Evolutionary conservation across 805 yeast species (phyloP).

Genomic region (Candida insectorum): DNA sequence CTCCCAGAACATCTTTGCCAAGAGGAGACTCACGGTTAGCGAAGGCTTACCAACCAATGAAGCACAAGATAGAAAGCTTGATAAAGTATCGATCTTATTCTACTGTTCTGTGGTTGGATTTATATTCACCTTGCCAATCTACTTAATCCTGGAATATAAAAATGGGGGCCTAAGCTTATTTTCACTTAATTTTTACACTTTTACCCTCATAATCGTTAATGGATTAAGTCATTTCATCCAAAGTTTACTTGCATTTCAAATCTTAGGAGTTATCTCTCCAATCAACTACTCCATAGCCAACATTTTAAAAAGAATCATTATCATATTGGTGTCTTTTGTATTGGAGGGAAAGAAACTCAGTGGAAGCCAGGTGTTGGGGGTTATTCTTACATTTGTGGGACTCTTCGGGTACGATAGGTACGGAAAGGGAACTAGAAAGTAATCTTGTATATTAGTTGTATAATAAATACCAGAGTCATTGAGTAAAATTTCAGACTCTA

Average conservation of each 20-base stretch:
- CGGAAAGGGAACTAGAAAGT: slow-evolving; percentile 27
- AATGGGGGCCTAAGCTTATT: slow-evolving; percentile 23
- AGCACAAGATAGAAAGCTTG: slow-evolving; percentile 43
- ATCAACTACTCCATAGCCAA: slow-evolving; percentile 79
- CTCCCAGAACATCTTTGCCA: slow-evolving; percentile 77
- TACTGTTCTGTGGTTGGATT: slow-evolving; percentile 74
- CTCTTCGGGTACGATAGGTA: slow-evolving; percentile 41
- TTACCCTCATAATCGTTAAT: slow-evolving; percentile 49
- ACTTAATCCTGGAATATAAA: slow-evolving; percentile 51
- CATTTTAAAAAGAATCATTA: slow-evolving; percentile 69
- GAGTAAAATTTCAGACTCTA: slow-evolving; percentile 2
- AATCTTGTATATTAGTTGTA: no score
- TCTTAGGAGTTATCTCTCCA: slow-evolving; percentile 69
- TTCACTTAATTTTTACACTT: slow-evolving; percentile 28
- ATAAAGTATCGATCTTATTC: slow-evolving; percentile 66
- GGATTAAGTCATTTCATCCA: slow-evolving; percentile 71
- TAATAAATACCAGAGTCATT: background rate
- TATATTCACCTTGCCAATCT: slow-evolving; percentile 62
- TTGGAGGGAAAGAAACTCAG: slow-evolving; percentile 49
- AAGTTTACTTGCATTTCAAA: slow-evolving; percentile 71
- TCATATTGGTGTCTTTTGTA: slow-evolving; percentile 61
- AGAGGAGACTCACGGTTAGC: slow-evolving; percentile 57
- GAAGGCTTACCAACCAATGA: slow-evolving; percentile 18
- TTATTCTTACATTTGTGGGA: slow-evolving; percentile 35
- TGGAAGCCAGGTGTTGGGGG: slow-evolving; percentile 31